Evolutionary conservation across 306 rosid species (phyloP), one percentile per base, ranked within the genome.

Genomic region (Cucurbita moschata): DNA sequence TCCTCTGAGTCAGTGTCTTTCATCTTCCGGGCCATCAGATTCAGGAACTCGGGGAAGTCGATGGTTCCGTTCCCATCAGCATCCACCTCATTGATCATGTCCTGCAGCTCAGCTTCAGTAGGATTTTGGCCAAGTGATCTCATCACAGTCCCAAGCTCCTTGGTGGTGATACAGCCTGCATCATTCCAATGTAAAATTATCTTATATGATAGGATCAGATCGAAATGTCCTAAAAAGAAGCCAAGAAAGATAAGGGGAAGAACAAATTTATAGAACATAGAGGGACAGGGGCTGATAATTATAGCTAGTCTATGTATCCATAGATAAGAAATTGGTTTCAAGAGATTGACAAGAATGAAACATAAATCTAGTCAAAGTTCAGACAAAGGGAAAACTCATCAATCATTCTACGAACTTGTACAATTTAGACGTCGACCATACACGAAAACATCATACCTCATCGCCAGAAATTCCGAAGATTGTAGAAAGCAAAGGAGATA

Each of bases 21-120:
- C 96, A 87, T 90, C 90, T 90, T 90, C 50, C 90, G 79, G 7
- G 92, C 96, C 96, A 90, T 90, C 76, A 90, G 86, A 75, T 86
- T 87, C 68, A 90, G 90, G 80, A 90, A 90, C 75, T 90, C 96
- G 0, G 96, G 89, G 80, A 86, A 86, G 80, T 90, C 96, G 69
- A 90, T 83, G 80, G 96, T 90, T n/a, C 92, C 92, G 6, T 87
- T 86, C 3, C 96, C 92, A 54, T 90, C 96, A 64, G 89, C 92
- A 81, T 90, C 96, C 58, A 90, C 96, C 79, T 90, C 96, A 35
- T 90, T 90, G 13, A 90, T 90, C 96, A 90, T 90, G 72, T 90
- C 92, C 84, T 84, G 89, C 37, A 89, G 86, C 81, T 89, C 96
- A 0, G 96, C 96, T 64, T 89, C 96, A 13, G 96, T 90, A 50